These are phyloP conservation scores for Yamadazyma blattariae DNA, from an alignment of 1,139 yeast genomes.

Conservation along the genomic window DNA sequence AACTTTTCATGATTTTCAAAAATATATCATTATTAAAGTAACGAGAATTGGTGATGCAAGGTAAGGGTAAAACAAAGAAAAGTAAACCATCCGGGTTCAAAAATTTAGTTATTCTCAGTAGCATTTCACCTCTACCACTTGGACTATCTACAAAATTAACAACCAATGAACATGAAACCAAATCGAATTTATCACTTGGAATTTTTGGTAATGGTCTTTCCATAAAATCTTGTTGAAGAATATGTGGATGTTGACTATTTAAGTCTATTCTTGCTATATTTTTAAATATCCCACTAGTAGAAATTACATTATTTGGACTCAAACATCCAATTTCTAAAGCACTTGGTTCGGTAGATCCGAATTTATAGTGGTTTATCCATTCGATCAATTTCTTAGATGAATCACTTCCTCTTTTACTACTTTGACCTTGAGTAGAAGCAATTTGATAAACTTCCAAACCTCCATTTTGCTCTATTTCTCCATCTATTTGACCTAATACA, in stretches of 20 bases:
- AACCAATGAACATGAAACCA: conserved; percentile 82
- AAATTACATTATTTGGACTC: conserved; percentile 65
- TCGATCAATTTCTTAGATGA: conserved; percentile 71
- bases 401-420: conserved; percentile 78
- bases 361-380: conserved; percentile 50
- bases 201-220: conserved; percentile 57
- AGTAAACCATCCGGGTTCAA: conserved; percentile 35
- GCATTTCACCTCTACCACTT: conserved; percentile 71
- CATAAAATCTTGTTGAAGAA: conserved; percentile 82
- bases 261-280: conserved; percentile 68
- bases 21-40: conserved; percentile 55
- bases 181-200: conserved; percentile 49
- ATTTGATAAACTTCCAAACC: conserved; percentile 74
- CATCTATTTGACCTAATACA: conserved; percentile 53
- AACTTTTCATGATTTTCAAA: conserved; percentile 44
- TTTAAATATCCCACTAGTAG: conserved; percentile 49
- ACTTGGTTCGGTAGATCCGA: conserved; percentile 5
- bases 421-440: conserved; percentile 89
- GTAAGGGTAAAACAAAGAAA: conserved; percentile 83
- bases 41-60: conserved; percentile 80
- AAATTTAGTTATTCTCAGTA: conserved; percentile 57
- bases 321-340: conserved; percentile 86
- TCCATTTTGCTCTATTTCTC: conserved; percentile 59
- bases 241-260: conserved; percentile 72
- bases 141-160: conserved; percentile 84